phyloP scores from a whole-genome alignment of 768 basidiomycete species.

The Collybia mongolica region DNA sequence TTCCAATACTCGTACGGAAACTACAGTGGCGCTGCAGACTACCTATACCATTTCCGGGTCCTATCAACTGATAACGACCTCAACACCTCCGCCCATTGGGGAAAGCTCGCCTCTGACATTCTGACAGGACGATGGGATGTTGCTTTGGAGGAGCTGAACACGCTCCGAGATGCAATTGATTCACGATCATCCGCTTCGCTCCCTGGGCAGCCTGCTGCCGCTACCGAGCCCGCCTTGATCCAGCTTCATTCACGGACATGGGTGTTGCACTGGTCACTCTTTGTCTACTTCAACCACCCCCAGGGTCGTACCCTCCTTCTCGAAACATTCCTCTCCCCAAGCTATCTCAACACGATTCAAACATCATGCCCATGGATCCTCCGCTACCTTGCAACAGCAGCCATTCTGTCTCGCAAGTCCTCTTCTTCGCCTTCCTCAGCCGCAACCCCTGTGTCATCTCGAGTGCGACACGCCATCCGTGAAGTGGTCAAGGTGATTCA shows the following conservation, averaged over 20 bases:
- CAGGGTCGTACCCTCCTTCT: slow-evolving; percentile 89
- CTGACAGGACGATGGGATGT: slow-evolving; percentile 93
- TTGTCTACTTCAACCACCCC: slow-evolving; percentile 97
- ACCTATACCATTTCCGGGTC: slow-evolving; percentile 97
- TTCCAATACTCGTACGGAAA: slow-evolving; percentile 99
- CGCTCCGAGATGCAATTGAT: slow-evolving; percentile 91
- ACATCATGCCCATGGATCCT: slow-evolving; percentile 93
- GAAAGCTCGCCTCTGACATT: slow-evolving; percentile 96
- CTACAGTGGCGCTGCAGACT: slow-evolving; percentile 95
- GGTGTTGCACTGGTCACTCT: slow-evolving; percentile 97
- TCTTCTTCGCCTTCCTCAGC: slow-evolving; percentile 47
- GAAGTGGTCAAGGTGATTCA: slow-evolving; percentile 94
- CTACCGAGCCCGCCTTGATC: slow-evolving; percentile 70
- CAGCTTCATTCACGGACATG: slow-evolving; percentile 95
- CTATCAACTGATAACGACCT: slow-evolving; percentile 92
- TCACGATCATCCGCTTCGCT: slow-evolving; percentile 59
- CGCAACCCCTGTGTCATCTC: slow-evolving; percentile 50
- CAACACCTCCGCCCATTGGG: slow-evolving; percentile 97
- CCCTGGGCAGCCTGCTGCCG: slow-evolving; percentile 26
- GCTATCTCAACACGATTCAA: slow-evolving; percentile 98
- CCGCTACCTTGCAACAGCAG: slow-evolving; percentile 91
- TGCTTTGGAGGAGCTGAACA: slow-evolving; percentile 94
- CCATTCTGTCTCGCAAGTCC: slow-evolving; percentile 85
- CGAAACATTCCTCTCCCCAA: slow-evolving; percentile 94
- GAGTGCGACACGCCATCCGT: slow-evolving; percentile 84